phyloP scores from a whole-genome alignment of 1,139 yeast genomes.

The Geotrichum candidum region DNA sequence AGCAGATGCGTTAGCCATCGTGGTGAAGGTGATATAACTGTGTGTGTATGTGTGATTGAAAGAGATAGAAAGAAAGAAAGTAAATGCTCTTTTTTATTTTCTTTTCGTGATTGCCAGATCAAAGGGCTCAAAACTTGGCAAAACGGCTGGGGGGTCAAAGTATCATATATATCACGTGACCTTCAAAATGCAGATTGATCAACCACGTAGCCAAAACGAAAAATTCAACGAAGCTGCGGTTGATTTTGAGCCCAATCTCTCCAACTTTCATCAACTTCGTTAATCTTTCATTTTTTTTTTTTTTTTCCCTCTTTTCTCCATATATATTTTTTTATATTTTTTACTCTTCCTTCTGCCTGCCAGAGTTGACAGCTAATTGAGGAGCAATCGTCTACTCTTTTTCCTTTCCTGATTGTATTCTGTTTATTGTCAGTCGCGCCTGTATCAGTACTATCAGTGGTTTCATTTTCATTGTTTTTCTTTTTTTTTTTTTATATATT shows the following conservation, averaged over 20 bases:
- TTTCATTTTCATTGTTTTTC: background rate
- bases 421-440: background rate
- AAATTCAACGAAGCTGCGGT: background rate
- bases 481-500: background rate
- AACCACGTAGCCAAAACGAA: constrained; percentile 10
- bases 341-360: background rate
- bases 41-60: background rate
- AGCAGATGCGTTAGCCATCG: constrained; percentile 58
- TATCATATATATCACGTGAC: background rate
- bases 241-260: background rate
- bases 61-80: background rate
- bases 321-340: background rate
- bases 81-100: background rate
- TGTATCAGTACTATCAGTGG: background rate
- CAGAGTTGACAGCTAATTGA: background rate
- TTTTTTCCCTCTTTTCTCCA: background rate
- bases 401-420: too few species aligned
- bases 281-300: background rate
- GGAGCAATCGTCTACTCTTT: too few species aligned
- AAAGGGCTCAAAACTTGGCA: background rate
- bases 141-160: background rate
- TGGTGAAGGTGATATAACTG: background rate
- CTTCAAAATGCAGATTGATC: background rate
- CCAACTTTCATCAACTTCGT: background rate
- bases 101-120: background rate